phyloP scores from a whole-genome alignment of 1,139 yeast genomes.

The Trichomonascaceae sp. region DNA sequence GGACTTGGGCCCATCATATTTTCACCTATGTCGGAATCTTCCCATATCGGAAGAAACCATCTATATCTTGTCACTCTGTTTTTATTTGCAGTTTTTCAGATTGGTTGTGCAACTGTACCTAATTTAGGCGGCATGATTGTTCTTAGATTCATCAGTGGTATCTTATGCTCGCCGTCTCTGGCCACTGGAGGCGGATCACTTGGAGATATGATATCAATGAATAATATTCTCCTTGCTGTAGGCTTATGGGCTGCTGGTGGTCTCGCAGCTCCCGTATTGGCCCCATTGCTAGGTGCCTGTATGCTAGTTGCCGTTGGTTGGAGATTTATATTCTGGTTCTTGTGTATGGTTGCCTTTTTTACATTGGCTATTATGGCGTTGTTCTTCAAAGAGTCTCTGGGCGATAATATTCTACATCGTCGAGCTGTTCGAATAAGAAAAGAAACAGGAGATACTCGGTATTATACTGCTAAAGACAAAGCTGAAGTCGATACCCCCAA shows the following conservation, averaged over 20 bases:
- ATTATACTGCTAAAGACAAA: constrained; percentile 23
- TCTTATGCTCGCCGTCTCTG: constrained; percentile 76
- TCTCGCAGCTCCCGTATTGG: constrained; percentile 57
- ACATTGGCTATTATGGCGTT: constrained; percentile 33
- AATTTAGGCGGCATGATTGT: constrained; percentile 48
- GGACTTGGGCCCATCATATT: constrained; percentile 53
- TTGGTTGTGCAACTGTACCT: constrained; percentile 42
- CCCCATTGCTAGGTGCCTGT: constrained; percentile 63
- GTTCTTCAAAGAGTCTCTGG: constrained; percentile 49
- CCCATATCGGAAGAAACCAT: constrained; percentile 47
- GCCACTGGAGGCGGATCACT: constrained; percentile 86
- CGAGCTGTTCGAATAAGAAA: constrained; percentile 45
- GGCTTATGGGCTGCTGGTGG: constrained; percentile 49
- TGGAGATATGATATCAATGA: constrained; percentile 42
- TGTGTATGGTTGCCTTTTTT: constrained; percentile 37
- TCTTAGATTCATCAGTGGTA: constrained; percentile 72
- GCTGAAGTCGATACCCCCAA: neutral
- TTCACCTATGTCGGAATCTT: constrained; percentile 50
- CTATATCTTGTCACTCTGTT: constrained; percentile 50
- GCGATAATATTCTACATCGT: constrained; percentile 41
- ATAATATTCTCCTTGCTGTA: constrained; percentile 24
- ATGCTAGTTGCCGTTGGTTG: constrained; percentile 34
- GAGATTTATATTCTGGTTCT: constrained; percentile 44
- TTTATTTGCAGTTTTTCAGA: constrained; percentile 49
- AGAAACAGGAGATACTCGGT: constrained; percentile 43